Evolutionary conservation across 148 eudicot genomes (phyloP), one percentile per base, ranked within the genome.

Genomic region (Rhododendron ovatum): DNA sequence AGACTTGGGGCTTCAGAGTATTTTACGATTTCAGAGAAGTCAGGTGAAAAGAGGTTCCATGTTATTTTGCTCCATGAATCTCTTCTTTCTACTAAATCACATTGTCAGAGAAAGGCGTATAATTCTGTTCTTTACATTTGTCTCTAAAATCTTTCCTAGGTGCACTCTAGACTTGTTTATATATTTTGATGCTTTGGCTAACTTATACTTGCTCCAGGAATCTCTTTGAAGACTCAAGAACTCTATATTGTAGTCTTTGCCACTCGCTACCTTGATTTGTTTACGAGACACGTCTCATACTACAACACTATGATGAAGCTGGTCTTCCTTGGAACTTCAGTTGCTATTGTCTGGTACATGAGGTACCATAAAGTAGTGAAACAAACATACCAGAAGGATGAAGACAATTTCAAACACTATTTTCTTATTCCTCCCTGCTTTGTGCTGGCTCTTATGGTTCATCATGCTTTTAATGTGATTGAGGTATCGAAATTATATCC

Each of bases 161-260:
- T 63, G 69, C 20, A 17, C 9, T 17, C 24, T 69, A 50, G 4
- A 26, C 47, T 59, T 57, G 61, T 43, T 30, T 14, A 3, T 12
- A 5, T 39, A 5, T 55, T 20, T 22, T 78, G 45, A 51, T n/a
- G 53, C 80, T 51, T 71, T 37, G 24, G 74, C 28, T 81, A 48
- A 33, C 14, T 82, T 82, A 55, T 17, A 30, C 18, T 84, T 89
- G 78, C 65, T 86, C 45, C 92, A 92, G 93, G 94, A 73, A 88
- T 92, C 71, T 92, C 94, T 39, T 80, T 92, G 86, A 92, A 92
- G 89, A 92, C 92, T 41, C 94, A 92, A 85, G 94, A 92, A 80
- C 86, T 92, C 73, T 92, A 92, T 80, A 90, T 85, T 48, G 83
- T 92, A 28, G 90, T 92, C 39, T 91, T 92, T 69, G 78, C 88